A percentile compares a stretch with the other conserved stretches of the same genome.
Conservation (phyloP, 2,329 filamentous ascomycete genomes). For the Aspergillus proliferans region DNA sequence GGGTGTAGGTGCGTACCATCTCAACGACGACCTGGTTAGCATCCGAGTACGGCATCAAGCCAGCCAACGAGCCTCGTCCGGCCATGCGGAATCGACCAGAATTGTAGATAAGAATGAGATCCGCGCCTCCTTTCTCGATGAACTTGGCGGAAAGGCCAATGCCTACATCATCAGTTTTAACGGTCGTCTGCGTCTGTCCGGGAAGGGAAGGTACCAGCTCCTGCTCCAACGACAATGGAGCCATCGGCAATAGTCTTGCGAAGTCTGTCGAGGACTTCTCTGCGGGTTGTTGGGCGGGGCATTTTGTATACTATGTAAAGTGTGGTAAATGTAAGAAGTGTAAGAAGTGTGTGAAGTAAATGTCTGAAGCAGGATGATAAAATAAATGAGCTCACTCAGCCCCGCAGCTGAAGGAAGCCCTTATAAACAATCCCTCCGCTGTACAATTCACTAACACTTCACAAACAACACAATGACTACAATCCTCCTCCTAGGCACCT, state of each 20-base stretch:
- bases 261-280: slow-evolving; percentile 52
- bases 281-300: slow-evolving; percentile 52
- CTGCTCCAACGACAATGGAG: slow-evolving; percentile 60
- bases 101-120: slow-evolving; percentile 68
- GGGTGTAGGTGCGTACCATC: slow-evolving; percentile 44
- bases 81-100: slow-evolving; percentile 68
- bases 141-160: slow-evolving; percentile 67
- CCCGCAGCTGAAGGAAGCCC: not conserved
- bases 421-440: not conserved
- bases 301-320: slow-evolving; percentile 30
- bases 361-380: not conserved
- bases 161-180: slow-evolving; percentile 32
- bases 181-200: not conserved
- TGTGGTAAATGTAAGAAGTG: not conserved
- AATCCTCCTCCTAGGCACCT: slow-evolving; percentile 56
- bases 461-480: slow-evolving; percentile 14
- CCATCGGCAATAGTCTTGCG: slow-evolving; percentile 50
- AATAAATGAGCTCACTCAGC: not conserved
- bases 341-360: not conserved
- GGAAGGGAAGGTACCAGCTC: slow-evolving; percentile 44
- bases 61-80: slow-evolving; percentile 61
- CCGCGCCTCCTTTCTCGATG: slow-evolving; percentile 61
- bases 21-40: slow-evolving; percentile 64
- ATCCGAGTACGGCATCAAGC: slow-evolving; percentile 65
- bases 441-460: not conserved